These are phyloP conservation scores for Talaromyces adpressus DNA, from an alignment of 495 filamentous ascomycete species.

Conservation along the genomic window DNA sequence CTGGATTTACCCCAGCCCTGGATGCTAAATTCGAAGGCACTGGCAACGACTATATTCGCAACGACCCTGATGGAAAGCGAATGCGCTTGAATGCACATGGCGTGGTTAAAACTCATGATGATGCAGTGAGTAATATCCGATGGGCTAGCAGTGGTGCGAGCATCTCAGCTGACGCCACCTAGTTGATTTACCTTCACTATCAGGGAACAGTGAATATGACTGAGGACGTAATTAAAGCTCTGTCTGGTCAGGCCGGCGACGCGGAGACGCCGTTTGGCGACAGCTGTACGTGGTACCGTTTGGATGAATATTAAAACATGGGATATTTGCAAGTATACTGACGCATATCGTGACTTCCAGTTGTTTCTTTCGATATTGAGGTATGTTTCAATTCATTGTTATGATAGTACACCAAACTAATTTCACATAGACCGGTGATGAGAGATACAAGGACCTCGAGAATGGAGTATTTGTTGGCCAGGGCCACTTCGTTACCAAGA, in stretches of 20 bases:
- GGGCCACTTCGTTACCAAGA: slow-evolving; percentile 46
- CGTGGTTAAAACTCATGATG: slow-evolving; percentile 30
- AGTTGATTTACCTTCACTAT: slow-evolving; percentile 43
- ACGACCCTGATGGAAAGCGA: slow-evolving; percentile 38
- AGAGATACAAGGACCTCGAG: slow-evolving; percentile 44
- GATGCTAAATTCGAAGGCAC: slow-evolving; percentile 40
- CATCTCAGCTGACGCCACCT: neutral
- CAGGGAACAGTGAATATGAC: slow-evolving; percentile 33
- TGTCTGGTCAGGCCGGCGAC: slow-evolving; percentile 36
- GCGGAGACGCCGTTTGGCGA: slow-evolving; percentile 49
- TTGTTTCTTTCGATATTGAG: slow-evolving; percentile 48
- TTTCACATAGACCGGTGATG: slow-evolving; percentile 32
- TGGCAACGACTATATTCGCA: slow-evolving; percentile 47
- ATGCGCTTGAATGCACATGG: slow-evolving; percentile 46
- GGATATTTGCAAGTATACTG: neutral
- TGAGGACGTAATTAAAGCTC: slow-evolving; percentile 26
- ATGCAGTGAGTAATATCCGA: slow-evolving; percentile 15
- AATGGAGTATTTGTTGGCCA: slow-evolving; percentile 46
- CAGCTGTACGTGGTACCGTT: slow-evolving; percentile 37
- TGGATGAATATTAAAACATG: neutral
- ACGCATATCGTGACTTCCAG: slow-evolving; percentile 17
- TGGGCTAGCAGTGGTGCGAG: neutral
- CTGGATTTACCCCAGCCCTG: slow-evolving; percentile 32
- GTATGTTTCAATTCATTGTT: slow-evolving; percentile 12
- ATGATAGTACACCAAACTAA: neutral